These are phyloP conservation scores for Dalbergia oliveri DNA, from an alignment of 306 rosid species.

Conservation along the genomic window DNA sequence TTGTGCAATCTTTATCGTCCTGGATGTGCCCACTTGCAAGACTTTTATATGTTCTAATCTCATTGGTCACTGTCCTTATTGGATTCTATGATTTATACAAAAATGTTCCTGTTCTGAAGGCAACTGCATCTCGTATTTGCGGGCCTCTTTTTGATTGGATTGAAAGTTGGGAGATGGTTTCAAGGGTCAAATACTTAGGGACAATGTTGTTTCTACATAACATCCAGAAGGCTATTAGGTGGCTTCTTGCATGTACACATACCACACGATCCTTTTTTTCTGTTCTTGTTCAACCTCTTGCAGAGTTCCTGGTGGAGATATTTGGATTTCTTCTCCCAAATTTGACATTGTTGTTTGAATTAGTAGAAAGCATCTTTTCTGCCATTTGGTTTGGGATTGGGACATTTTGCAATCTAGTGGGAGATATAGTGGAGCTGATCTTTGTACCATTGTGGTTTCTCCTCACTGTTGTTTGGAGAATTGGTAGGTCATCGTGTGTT, in stretches of 20 bases:
- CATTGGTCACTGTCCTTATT: slow-evolving; percentile 87
- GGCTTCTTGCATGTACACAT: slow-evolving; percentile 74
- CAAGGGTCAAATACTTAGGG: slow-evolving; percentile 93
- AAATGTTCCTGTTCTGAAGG: slow-evolving; percentile 96
- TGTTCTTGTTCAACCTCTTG: slow-evolving; percentile 76
- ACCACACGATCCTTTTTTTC: slow-evolving; percentile 69
- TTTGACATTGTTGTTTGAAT: slow-evolving; percentile 55
- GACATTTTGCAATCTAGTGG: slow-evolving; percentile 60
- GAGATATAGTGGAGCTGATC: slow-evolving; percentile 66
- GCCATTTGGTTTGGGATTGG: slow-evolving; percentile 64
- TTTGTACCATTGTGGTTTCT: slow-evolving; percentile 74
- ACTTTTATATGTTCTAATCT: slow-evolving; percentile 76
- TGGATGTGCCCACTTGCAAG: slow-evolving; percentile 99
- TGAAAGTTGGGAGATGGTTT: slow-evolving; percentile 96
- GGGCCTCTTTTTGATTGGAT: slow-evolving; percentile 98
- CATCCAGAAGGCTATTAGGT: slow-evolving; percentile 79
- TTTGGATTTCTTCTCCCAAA: slow-evolving; percentile 78
- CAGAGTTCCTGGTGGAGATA: slow-evolving; percentile 60
- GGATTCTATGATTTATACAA: slow-evolving; percentile 96
- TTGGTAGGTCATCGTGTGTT: slow-evolving; percentile 68
- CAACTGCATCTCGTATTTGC: slow-evolving; percentile 84
- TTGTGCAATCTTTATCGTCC: slow-evolving; percentile 94
- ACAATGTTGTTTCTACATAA: slow-evolving; percentile 95
- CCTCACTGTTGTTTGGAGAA: slow-evolving; percentile 62
- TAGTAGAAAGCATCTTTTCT: slow-evolving; percentile 64